Evolutionary conservation across 2,329 filamentous ascomycete species (phyloP).

Genomic region (Hortaea sp.): DNA sequence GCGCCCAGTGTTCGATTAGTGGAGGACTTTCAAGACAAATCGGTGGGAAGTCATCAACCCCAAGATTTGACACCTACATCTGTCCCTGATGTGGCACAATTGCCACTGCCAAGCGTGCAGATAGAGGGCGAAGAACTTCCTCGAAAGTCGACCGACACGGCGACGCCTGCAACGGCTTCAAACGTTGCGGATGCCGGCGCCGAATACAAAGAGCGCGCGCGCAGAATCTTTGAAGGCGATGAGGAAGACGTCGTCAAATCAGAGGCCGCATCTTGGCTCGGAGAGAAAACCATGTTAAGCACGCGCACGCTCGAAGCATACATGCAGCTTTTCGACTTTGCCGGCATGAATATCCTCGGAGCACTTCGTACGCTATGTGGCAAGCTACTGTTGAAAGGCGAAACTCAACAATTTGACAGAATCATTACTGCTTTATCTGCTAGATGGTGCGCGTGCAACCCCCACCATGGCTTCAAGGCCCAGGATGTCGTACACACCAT

Average conservation of each 20-base stretch:
- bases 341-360: conserved; percentile 66
- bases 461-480: conserved; percentile 84
- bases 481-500: conserved; percentile 94
- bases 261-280: conserved; percentile 79
- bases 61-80: conserved; percentile 3
- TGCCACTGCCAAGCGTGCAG: conserved; percentile 29
- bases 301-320: conserved; percentile 59
- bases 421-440: conserved; percentile 82
- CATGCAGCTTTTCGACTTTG: conserved; percentile 86
- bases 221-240: conserved; percentile 72
- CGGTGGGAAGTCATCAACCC: background rate
- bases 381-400: conserved; percentile 72
- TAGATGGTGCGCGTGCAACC: conserved; percentile 89
- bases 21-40: conserved; percentile 7
- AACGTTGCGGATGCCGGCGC: conserved; percentile 27
- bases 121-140: conserved; percentile 37
- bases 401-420: conserved; percentile 93
- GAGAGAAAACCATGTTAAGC: conserved; percentile 52
- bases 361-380: conserved; percentile 73
- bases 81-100: conserved; percentile 2
- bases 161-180: background rate
- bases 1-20: background rate
- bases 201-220: conserved; percentile 67
- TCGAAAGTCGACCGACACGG: conserved; percentile 19
- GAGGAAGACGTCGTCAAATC: conserved; percentile 72